Evolutionary conservation across 805 yeast genomes (phyloP), one percentile per base, ranked within the genome.

Genomic region (Ogataea wickerhamii): DNA sequence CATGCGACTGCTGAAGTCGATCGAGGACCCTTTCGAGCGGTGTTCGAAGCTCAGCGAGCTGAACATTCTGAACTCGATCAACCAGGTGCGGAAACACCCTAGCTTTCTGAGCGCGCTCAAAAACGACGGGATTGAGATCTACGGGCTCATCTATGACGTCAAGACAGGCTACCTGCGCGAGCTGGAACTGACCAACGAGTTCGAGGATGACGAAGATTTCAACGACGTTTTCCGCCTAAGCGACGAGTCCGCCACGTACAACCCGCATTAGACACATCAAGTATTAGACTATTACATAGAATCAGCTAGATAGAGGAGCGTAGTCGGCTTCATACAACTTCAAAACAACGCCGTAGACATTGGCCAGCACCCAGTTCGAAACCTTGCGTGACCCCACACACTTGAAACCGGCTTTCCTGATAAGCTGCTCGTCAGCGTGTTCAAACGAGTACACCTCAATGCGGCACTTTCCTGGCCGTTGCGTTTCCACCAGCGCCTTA

Each of bases 91-190:
- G 45, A 68, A 74, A 48, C 82, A 81, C 55, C 81, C 82, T 29
- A 74, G 80, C 34, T 91, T 87, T 19, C 70, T 76, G 38, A 70
- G 73, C 38, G 94, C 93, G 18, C 61, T 79, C 38, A 68, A 70
- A 32, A 69, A 66, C 41, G 77, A 82, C 8, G 76, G 79, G 11
- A 70, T 89, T 25, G 82, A 84, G 56, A 80, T 89, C 29, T 79
- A 85, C 71, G 96, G 96, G 0, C 61, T 88, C 53, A 73, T 89
- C 35, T 89, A 87, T 65, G 87, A 88, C 56, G 95, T 87, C 18
- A 79, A 74, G 24, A 73, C 84, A 12, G 97, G 96, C 18, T 68
- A 71, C 21, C 66, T 87, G 39, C 52, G 49, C 23, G 63, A 63
- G 40, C 38, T 63, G 13, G 64, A 61, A 24, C 42, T 60, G 4